phyloP scores from a whole-genome alignment of 176 grass and related monocot genomes.

The Oropetium thomaeum region DNA sequence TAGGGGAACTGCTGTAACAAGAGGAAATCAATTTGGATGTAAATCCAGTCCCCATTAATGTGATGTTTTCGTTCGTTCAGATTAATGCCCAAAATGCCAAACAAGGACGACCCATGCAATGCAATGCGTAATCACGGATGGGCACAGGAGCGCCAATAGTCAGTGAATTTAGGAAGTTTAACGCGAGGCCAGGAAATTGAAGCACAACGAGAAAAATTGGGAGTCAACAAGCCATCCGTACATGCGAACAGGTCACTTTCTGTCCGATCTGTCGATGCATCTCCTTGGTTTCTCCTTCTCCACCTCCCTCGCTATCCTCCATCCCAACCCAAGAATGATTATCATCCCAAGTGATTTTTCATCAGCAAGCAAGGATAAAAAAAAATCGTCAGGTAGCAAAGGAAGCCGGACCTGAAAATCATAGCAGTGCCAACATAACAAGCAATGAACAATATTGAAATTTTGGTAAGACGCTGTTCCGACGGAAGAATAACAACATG shows the following conservation, averaged over 20 bases:
- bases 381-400: not conserved
- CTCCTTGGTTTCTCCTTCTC: conserved; percentile 1
- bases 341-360: not conserved
- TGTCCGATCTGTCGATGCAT: not conserved
- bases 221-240: not conserved
- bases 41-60: not conserved
- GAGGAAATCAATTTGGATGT: not conserved
- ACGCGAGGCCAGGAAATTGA: not conserved
- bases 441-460: no score
- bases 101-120: not conserved
- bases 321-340: not conserved
- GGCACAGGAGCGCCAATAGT: not conserved
- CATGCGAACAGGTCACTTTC: not conserved
- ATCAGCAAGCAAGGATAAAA: not conserved
- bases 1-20: not conserved
- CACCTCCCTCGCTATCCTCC: not conserved
- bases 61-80: not conserved
- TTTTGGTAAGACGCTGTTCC: no score
- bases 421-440: no score
- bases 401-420: not conserved
- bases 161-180: not conserved
- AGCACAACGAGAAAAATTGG: not conserved
- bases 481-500: no score
- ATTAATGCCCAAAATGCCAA: not conserved
- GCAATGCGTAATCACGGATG: not conserved